A percentile compares a stretch with the other conserved stretches of the same genome.
phyloP scores from a whole-genome alignment of 2,329 filamentous ascomycete species.

The Monilinia laxa region DNA sequence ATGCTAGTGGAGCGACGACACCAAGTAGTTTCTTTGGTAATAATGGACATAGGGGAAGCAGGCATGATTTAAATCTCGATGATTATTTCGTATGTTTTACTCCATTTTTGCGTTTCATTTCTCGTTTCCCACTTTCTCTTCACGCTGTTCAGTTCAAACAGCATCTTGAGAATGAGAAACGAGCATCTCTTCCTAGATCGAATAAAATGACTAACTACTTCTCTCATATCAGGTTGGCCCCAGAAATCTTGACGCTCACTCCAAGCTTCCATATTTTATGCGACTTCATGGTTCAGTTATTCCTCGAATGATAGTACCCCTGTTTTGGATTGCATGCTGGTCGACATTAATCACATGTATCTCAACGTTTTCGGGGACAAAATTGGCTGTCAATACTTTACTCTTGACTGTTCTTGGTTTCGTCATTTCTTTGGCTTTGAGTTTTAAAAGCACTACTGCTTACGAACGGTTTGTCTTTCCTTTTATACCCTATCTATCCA shows the following conservation, averaged over 20 bases:
- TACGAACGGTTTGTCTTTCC: conserved; percentile 58
- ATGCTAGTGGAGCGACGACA: conserved; percentile 16
- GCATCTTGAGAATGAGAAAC: not conserved
- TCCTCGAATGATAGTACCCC: conserved; percentile 70
- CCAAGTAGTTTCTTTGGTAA: conserved; percentile 17
- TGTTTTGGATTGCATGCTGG: conserved; percentile 63
- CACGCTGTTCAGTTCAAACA: not conserved
- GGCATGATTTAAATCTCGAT: conserved; percentile 27
- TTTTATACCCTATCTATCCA: not conserved
- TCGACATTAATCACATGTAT: conserved; percentile 64
- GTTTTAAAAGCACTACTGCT: conserved; percentile 73
- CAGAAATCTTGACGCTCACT: conserved; percentile 69
- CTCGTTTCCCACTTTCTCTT: not conserved
- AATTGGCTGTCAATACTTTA: conserved; percentile 60
- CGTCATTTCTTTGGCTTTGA: conserved; percentile 75
- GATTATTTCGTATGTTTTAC: conserved; percentile 36
- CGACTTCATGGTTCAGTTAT: conserved; percentile 74
- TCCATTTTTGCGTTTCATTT: not conserved
- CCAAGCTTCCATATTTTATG: conserved; percentile 73
- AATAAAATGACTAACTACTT: conserved; percentile 11
- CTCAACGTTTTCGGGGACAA: conserved; percentile 35
- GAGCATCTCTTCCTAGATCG: not conserved
- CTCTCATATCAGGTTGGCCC: conserved; percentile 49
- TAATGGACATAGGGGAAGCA: conserved; percentile 10
- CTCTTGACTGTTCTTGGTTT: conserved; percentile 78